Evolutionary conservation across 768 basidiomycete genomes (phyloP), one percentile per base, ranked within the genome.

Genomic region (Asterophora lycoperdoides): DNA sequence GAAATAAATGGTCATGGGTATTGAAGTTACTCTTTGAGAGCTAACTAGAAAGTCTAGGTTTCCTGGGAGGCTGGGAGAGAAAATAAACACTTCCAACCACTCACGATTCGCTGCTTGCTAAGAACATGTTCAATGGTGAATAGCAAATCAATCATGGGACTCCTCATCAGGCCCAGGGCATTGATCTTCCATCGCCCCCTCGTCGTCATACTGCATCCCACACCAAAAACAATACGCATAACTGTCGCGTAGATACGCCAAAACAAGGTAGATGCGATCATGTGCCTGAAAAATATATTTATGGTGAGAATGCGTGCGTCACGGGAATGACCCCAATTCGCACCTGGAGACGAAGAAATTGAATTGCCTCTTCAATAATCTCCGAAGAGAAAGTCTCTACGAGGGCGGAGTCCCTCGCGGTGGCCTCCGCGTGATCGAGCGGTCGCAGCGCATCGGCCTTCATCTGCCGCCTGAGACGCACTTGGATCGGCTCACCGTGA

Each of bases 221-320:
- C 91, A 93, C 87, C 89, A 93, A 65, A 91, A 92, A 62, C 91
- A 93, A 62, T 93, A 93, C 5, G 72, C 61, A 63, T 91, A 80
- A 52, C 71, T 75, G 33, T 78, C 72, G 19, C 91, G 84, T 41
- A 93, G 76, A 64, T 93, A 90, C 4, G 78, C 68, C 19, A 92
- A 70, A 14, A 90, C 79, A 39, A 84, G 68, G 33, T 73, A 66
- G 30, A 93, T 73, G 28, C 88, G 77, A 65, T 87, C 83, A 53
- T 76, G 75, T 52, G 87, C 80, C 91, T 93, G 58, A 43, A 37
- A 52, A 49, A 30, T 52, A 54, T 35, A 26, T 23, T 3, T 23
- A 23, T 6, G 23, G 23, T 45, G 41, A 34, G 44, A 49, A 51
- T 49, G 43, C 56, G 41, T 51, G 11, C 44, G 53, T 45, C 11